Evolutionary conservation across 23 red algal genomes (phyloP), one percentile per base, ranked within the genome.

Genomic region (Gracilariopsis chorda): DNA sequence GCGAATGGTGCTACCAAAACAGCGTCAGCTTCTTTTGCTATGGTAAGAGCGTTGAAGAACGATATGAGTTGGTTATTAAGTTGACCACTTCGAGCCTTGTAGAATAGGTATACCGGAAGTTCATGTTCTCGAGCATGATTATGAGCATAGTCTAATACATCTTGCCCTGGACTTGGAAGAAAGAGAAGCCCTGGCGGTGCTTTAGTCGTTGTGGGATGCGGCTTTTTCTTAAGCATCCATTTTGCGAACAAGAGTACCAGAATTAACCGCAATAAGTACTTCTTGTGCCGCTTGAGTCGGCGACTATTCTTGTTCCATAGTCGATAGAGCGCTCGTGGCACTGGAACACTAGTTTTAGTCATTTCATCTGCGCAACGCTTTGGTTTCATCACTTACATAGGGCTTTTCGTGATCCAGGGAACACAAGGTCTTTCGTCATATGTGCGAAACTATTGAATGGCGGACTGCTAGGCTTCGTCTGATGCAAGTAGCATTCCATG

Each of bases 51-150:
- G 20, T 84, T 68, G 41, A 84, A 64, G 24, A 84, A 65, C 13
- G 80, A 84, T 67, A 63, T 61, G 28, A 84, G 59, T 36, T 63
- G 59, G 55, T 84, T 65, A 36, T 84, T 68, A 48, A 84, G 80
- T 84, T 84, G 80, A 48, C 80, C 59, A 23, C 80, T 68, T 42
- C 53, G 53, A 8, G 80, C 80, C 27, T 84, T 84, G 59, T 84
- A 84, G 39, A 84, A 84, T 23, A 84, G 28, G 29, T 84, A 84
- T 11, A 68, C 56, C 16, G 53, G 80, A 19, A 84, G 44, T 47
- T 84, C 49, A 23, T 84, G 80, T 59, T 68, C 12, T 20, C 20
- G 30, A 65, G 56, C 80, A 59, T 65, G 80, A 23, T 44, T 32
- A 68, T 84, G 80, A 0, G 80, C 80, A 48, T 45, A 84, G 34